Base-by-base conservation (phyloP, 768 basidiomycete genomes). In the Daedalea quercina region DNA sequence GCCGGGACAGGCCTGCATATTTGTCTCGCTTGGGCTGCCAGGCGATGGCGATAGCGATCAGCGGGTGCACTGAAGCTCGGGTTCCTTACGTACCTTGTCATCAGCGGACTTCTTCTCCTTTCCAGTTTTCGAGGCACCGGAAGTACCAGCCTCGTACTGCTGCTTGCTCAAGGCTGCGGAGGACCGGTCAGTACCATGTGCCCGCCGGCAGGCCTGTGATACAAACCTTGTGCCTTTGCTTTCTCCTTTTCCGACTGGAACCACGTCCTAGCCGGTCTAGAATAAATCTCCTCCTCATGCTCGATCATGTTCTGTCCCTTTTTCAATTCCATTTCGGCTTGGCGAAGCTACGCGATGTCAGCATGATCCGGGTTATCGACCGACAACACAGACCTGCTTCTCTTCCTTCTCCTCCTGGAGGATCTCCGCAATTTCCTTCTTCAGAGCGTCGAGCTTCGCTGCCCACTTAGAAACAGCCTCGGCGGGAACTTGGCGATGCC, bases 261-360 rank as follows among this genome's bases (percentile, higher is more conserved):
- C 96, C 96, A 99, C n/a, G 94, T 97, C 60, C 95, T 79, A 17
- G 93, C 92, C 4, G 96, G 96, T 53, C 94, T 77, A 20, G 90
- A 85, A 67, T 83, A 90, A 60, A 99, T 99, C 71, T 98, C 95
- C 11, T 76, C 81, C 68, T 90, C 80, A 57, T 98, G 92, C 65
- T 96, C 87, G 46, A 97, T 81, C 77, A 98, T 83, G 67, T 99
- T 99, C 70, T 95, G 81, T 20, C 94, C 91, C 67, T 97, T 99
- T 59, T 78, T 84, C 24, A 99, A 63, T 67, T 98, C 91, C 94
- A 98, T 96, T 68, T 99, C 95, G 13, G 91, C 95, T 65, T 79
- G 81, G 47, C 90, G 83, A 46, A 96, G 69, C 91, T 95, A 56
- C 17, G 6, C 37, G 37, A 15, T 7, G 37, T 40, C 19, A 19